Base-by-base conservation (phyloP, 192 early-diverging fungal species). In the Backusella circina region DNA sequence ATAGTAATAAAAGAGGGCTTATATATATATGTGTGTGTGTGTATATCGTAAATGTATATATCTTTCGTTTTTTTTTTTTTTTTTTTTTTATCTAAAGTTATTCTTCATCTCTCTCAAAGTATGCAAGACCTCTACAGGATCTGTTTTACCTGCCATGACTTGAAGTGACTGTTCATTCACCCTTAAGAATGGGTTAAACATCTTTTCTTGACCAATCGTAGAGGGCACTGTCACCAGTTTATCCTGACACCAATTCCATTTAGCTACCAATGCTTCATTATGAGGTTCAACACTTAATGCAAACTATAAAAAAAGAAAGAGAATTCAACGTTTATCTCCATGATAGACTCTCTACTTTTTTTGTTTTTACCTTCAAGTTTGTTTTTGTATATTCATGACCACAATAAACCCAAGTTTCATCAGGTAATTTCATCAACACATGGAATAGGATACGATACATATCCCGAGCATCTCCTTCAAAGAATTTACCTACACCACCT, bases 111-210 rank as follows among this genome's bases (percentile, higher is more conserved):
- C 89, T 50, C 96, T 90, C 12, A 98, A 79, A 23, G 74, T 86
- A n/a, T 84, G 88, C 80, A 99, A 88, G 15, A 96, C 92, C 36
- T 91, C 88, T 0, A 95, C 86, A 7, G 91, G 91, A 73, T 92
- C 88, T 8, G 85, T 84, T 54, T 88, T 84, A 21, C 88, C 86
- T 4, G 89, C 83, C 15, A 86, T 86, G 65, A 82, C 74, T 70
- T 91, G 90, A 10, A 94, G 70, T 2, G 85, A 78, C 0, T 89
- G 87, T 64, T 90, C 85, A 71, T 90, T 82, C 39, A 95, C 92
- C 23, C 96, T 86, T 87, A 99, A 88, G 75, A 99, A 99, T 30
- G 96, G 95, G 67, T 99, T 99, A 75, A 89, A 92, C 37, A 86
- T 80, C 64, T 90, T 82, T 71, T 99, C 97, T 47, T 95, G 92